Percentiles rank a stretch among this genome's conserved stretches.
phyloP scores from a whole-genome alignment of 148 eudicot species.

The Gaultheria prostrata region DNA sequence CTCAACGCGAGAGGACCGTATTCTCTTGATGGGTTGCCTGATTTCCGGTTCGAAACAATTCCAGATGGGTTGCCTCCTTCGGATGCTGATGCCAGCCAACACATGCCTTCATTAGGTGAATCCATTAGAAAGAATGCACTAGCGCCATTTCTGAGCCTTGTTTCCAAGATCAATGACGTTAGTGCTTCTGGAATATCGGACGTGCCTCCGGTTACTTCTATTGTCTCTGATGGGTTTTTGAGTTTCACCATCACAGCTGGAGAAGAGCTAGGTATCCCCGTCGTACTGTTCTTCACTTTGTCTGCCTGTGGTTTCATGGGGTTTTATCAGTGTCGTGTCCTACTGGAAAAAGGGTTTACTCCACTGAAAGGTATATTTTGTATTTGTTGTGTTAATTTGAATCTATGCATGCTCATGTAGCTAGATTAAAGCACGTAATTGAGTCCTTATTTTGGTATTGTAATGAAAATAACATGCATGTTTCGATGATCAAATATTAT shows the following conservation, averaged over 20 bases:
- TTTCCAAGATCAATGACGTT: no score
- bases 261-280: slow-evolving; percentile 24
- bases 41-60: no score
- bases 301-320: slow-evolving; percentile 30
- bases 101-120: no score
- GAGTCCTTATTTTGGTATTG: neutral
- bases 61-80: no score
- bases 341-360: slow-evolving; percentile 13
- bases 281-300: slow-evolving; percentile 17
- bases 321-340: slow-evolving; percentile 17
- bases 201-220: slow-evolving; percentile 18
- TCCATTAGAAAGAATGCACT: neutral
- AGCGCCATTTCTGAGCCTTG: no score
- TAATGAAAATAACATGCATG: neutral
- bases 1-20: no score
- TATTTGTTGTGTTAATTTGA: neutral
- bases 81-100: no score
- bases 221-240: slow-evolving; percentile 26
- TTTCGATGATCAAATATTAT: neutral
- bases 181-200: neutral
- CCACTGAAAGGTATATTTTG: slow-evolving; percentile 14
- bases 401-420: neutral
- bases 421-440: neutral
- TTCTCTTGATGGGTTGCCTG: no score
- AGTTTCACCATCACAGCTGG: slow-evolving; percentile 18